phyloP scores from a whole-genome alignment of 306 rosid genomes.

The Carpinus fangiana region DNA sequence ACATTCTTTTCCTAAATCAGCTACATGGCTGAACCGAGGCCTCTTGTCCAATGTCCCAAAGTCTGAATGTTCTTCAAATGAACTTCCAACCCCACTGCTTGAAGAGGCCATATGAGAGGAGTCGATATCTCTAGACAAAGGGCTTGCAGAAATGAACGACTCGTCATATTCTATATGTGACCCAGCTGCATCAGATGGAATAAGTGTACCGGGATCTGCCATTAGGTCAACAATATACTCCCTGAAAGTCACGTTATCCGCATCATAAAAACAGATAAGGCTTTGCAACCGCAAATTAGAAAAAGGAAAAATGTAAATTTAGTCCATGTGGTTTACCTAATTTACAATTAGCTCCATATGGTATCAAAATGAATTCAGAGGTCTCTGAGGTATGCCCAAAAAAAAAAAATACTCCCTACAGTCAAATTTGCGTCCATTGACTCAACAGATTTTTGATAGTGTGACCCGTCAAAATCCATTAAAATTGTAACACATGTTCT shows the following conservation, averaged over 20 bases:
- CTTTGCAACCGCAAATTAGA: conserved; percentile 25
- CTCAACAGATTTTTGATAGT: too few species aligned
- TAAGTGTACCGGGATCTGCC: conserved; percentile 98
- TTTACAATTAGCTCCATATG: too few species aligned
- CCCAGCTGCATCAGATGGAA: conserved; percentile 80
- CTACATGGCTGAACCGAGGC: conserved; percentile 47
- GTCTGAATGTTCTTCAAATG: conserved; percentile 65
- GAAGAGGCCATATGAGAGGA: conserved; percentile 72
- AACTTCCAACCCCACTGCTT: conserved; percentile 84
- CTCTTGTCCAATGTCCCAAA: conserved; percentile 46
- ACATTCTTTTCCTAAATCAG: conserved; percentile 45
- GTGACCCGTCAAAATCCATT: too few species aligned
- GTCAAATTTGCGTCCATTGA: too few species aligned
- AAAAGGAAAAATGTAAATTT: neutral
- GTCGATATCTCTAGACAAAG: conserved; percentile 76
- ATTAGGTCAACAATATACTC: conserved; percentile 95
- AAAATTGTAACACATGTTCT: too few species aligned
- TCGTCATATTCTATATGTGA: conserved; percentile 65
- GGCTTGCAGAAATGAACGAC: conserved; percentile 55
- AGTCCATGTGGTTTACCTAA: too few species aligned
- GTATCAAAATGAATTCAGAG: too few species aligned
- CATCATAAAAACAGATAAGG: conserved; percentile 32
- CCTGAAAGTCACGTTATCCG: conserved; percentile 67
- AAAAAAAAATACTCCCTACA: too few species aligned
- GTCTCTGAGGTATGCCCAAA: too few species aligned